A percentile compares a stretch with the other conserved stretches of the same genome.
phyloP scores from a whole-genome alignment of 1,139 yeast species.

The Groenewaldozyma auringiensis region DNA sequence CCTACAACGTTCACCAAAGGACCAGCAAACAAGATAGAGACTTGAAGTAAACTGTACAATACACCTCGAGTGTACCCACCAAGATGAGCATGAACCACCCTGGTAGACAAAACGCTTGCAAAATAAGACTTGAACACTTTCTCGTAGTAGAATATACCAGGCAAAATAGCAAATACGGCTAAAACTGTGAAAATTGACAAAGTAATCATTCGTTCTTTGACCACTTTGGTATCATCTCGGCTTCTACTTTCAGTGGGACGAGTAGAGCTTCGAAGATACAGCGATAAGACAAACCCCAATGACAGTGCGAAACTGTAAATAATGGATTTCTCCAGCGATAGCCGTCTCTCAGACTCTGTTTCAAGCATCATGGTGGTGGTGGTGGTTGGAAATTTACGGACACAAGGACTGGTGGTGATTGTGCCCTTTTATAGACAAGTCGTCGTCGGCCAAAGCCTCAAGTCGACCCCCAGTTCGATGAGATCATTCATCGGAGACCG shows the following conservation, averaged over 20 bases:
- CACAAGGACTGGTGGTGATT: too few species aligned
- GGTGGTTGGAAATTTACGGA: too few species aligned
- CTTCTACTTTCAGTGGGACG: conserved; percentile 24
- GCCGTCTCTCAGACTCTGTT: not conserved
- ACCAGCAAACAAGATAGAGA: conserved; percentile 42
- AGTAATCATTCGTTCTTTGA: conserved; percentile 34
- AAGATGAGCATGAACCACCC: not conserved
- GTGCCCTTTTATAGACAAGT: too few species aligned
- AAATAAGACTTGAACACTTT: conserved; percentile 14
- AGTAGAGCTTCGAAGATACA: conserved; percentile 25
- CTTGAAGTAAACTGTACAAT: not conserved
- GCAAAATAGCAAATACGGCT: conserved; percentile 27
- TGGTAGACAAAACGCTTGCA: not conserved
- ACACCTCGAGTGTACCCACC: not conserved
- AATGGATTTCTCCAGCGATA: not conserved
- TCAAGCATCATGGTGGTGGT: too few species aligned
- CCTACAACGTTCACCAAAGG: conserved; percentile 43
- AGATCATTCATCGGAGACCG: too few species aligned
- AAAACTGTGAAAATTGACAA: conserved; percentile 32
- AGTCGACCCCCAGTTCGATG: too few species aligned
- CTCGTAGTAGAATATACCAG: conserved; percentile 14
- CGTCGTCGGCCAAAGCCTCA: too few species aligned
- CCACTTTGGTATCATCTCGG: conserved; percentile 30
- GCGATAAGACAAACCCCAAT: conserved; percentile 27
- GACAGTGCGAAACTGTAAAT: conserved; percentile 20